Percentiles rank a stretch among this genome's conserved stretches.
Conservation (phyloP, 495 filamentous ascomycete genomes). For the Penicillium lividum region DNA sequence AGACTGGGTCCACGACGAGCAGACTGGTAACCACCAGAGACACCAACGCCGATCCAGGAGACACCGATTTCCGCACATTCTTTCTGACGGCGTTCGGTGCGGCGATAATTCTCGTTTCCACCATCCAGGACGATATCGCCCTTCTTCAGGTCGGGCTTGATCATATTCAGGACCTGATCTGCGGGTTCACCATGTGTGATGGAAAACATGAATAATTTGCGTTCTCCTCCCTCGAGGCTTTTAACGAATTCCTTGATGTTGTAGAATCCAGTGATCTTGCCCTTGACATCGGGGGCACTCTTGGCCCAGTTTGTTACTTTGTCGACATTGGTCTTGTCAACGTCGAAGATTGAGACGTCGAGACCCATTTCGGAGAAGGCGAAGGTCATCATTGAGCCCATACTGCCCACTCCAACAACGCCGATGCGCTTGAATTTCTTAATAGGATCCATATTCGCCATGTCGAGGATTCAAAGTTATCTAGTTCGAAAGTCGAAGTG, state of each 20-base stretch:
- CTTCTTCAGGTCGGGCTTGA: slow-evolving; percentile 55
- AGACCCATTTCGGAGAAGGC: slow-evolving; percentile 63
- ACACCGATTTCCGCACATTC: slow-evolving; percentile 56
- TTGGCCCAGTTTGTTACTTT: slow-evolving; percentile 27
- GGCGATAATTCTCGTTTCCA: slow-evolving; percentile 69
- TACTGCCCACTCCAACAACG: slow-evolving; percentile 65
- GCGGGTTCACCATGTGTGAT: slow-evolving; percentile 69
- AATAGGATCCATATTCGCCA: slow-evolving; percentile 23
- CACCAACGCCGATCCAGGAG: slow-evolving; percentile 67
- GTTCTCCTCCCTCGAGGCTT: slow-evolving; percentile 37
- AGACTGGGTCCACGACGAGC: slow-evolving; percentile 65
- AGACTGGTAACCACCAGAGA: slow-evolving; percentile 69
- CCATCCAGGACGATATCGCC: slow-evolving; percentile 74
- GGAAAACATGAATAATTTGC: slow-evolving; percentile 63
- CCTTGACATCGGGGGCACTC: slow-evolving; percentile 26
- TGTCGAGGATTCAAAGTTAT: slow-evolving; percentile 10
- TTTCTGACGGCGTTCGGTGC: slow-evolving; percentile 65
- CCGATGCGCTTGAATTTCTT: slow-evolving; percentile 51
- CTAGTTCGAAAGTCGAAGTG: not conserved
- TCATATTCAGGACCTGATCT: slow-evolving; percentile 61
- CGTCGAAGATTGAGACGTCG: slow-evolving; percentile 62
- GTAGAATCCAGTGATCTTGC: slow-evolving; percentile 37
- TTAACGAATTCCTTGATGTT: slow-evolving; percentile 42
- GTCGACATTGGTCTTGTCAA: slow-evolving; percentile 50
- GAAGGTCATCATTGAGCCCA: slow-evolving; percentile 67